Percentiles rank a stretch among this genome's conserved stretches.
phyloP scores from a whole-genome alignment of 2,329 filamentous ascomycete genomes.

The Mariannaea sp. region DNA sequence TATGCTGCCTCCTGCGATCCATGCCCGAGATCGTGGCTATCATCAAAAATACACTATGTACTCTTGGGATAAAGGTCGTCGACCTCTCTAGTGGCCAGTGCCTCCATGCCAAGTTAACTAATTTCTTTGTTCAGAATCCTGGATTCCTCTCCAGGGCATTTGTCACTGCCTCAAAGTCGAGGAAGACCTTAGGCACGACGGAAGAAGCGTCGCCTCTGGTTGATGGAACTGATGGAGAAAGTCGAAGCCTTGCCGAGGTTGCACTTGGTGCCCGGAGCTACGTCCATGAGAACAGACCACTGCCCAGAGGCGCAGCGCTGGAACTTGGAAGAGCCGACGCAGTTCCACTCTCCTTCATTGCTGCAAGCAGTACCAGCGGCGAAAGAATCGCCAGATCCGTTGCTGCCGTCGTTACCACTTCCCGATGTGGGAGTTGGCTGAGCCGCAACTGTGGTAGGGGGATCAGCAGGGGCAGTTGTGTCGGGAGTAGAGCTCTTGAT shows the following conservation, averaged over 20 bases:
- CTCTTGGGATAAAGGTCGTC: slow-evolving; percentile 11
- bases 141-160: not conserved
- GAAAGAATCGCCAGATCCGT: slow-evolving; percentile 37
- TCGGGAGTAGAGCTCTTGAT: slow-evolving; percentile 29
- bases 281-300: slow-evolving; percentile 55
- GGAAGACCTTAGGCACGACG: slow-evolving; percentile 8
- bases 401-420: slow-evolving; percentile 19
- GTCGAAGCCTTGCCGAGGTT: slow-evolving; percentile 35
- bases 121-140: slow-evolving; percentile 10
- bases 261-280: slow-evolving; percentile 62
- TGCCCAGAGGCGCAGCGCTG: slow-evolving; percentile 65
- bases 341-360: slow-evolving; percentile 63
- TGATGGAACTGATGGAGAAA: slow-evolving; percentile 34
- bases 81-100: slow-evolving; percentile 7
- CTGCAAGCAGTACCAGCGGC: slow-evolving; percentile 52
- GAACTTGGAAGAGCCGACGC: slow-evolving; percentile 59
- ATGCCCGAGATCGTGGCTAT: not conserved
- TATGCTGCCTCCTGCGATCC: slow-evolving; percentile 9
- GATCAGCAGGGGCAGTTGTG: slow-evolving; percentile 21
- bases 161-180: not conserved
- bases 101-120: slow-evolving; percentile 2
- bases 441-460: slow-evolving; percentile 12
- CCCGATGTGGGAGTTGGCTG: slow-evolving; percentile 26
- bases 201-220: slow-evolving; percentile 24
- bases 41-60: slow-evolving; percentile 22